Base-by-base conservation (phyloP, 306 rosid species). In the Sicyos baderoa region DNA sequence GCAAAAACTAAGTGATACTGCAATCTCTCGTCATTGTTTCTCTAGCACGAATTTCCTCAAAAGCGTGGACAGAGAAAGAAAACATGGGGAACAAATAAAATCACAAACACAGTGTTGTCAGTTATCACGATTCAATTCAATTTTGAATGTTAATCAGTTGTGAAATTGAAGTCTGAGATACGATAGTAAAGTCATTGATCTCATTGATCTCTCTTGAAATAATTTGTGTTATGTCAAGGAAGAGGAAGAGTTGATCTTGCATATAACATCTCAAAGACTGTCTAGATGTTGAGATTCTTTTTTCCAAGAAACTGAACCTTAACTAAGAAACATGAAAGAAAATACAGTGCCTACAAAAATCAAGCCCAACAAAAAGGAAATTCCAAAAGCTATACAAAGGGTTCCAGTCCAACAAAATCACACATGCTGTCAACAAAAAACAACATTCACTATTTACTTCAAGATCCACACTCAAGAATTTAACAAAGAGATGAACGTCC, bases 391-490 rank as follows among this genome's bases (percentile, higher is more conserved):
- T 40, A 40, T 40, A 40, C 11, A 40, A 5, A 40, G 45, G 45
- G 9, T 2, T 40, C 45, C 45, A 7, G 45, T 40, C 45, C 45
- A 40, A 40, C 45, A 9, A 40, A 40, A 40, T 40, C 11, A 45
- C 40, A 65, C 42, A 7, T 47, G 71, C 70, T 18, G 54, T 65
- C 42, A 21, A 44, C 42, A 29, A 70, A 55, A 69, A 52, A 54
- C 48, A 49, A 27, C 16, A 59, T 40, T 60, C 35, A 63, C 15
- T 49, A 53, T 64, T 62, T 65, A 65, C 54, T 44, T 64, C 70
- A 64, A 17, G 35, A 44, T 64, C 45, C 54, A 64, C 45, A 54
- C 56, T 67, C 52, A 56, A 22, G 52, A 16, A 22, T 13, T 21
- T 70, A 52, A 35, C 50, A 3, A 53, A 49, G 51, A 37, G 54